Evolutionary conservation across 1,139 yeast genomes (phyloP), one percentile per base, ranked within the genome.

Genomic region (Suhomyces anneliseae): DNA sequence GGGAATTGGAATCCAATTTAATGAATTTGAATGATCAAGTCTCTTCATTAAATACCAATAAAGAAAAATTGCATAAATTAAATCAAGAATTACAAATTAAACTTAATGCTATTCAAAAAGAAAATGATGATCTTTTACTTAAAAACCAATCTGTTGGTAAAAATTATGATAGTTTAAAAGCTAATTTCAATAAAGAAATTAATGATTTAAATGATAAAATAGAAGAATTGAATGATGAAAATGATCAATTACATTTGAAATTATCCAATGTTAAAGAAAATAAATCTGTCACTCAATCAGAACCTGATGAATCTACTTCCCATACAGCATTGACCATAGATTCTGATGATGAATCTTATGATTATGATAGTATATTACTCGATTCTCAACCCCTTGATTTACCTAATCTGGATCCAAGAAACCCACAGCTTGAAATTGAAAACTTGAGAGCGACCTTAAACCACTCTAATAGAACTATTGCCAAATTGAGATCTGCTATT

Each of bases 1-100:
- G 96, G 96, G 89, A 87, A 57, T 73, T 89, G 51, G 90, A 86
- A 61, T 66, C 83, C 31, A 75, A 76, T 44, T 63, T 85, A 14
- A 79, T 81, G 44, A 74, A 69, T 39, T 66, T 83, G 44, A 69
- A 75, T 36, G 81, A 81, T 36, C 78, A 81, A 48, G 60, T 78
- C 42, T 54, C 59, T 2, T 53, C 57, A 33, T 58, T 70, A 36
- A 56, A 57, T 15, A 40, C 56, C 19, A 51, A 61, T n/a, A 68
- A 70, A 46, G 72, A 69, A 8, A 72, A 71, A 49, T 52, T 71
- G 38, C 48, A 54, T 26, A 62, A 60, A 51, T 39, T 69, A 45
- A 52, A 66, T 55, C 57, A 70, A 56, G 66, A 68, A 51, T 55
- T 79, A 62, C 61, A 60, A 60, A 43, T 66, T 50, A 51, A 68